Percentiles rank a stretch among this genome's conserved stretches.
These are phyloP conservation scores for Hypoxylon rickii DNA, from an alignment of 495 filamentous ascomycete genomes.

Conservation along the genomic window DNA sequence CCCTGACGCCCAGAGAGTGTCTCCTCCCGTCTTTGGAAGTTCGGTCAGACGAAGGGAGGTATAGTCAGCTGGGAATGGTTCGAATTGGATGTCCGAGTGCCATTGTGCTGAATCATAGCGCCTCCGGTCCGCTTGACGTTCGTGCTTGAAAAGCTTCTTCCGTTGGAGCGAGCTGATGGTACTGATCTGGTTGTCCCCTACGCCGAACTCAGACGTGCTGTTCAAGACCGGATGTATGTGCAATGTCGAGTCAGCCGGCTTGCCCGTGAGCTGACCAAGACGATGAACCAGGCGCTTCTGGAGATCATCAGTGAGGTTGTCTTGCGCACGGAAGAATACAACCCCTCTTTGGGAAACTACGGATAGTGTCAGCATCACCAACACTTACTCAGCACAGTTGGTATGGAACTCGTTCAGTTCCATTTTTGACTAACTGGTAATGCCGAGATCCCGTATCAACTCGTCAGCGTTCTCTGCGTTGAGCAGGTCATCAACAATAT, in stretches of 20 bases:
- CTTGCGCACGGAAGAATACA: slow-evolving; percentile 78
- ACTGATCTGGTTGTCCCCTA: slow-evolving; percentile 73
- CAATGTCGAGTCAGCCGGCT: slow-evolving; percentile 63
- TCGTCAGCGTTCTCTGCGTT: slow-evolving; percentile 67
- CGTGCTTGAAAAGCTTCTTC: slow-evolving; percentile 58
- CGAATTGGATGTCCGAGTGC: slow-evolving; percentile 71
- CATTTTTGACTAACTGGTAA: slow-evolving; percentile 59
- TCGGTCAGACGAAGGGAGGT: slow-evolving; percentile 61
- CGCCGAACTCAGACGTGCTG: slow-evolving; percentile 58
- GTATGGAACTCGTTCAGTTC: not conserved
- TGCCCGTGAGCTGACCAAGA: slow-evolving; percentile 66
- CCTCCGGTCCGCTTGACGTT: not conserved
- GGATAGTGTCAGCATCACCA: not conserved
- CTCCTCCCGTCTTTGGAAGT: slow-evolving; percentile 69
- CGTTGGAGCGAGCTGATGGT: slow-evolving; percentile 65
- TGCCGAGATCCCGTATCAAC: slow-evolving; percentile 68
- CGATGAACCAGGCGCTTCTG: slow-evolving; percentile 66
- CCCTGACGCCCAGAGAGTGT: slow-evolving; percentile 66
- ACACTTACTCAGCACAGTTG: not conserved
- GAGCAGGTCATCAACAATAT: slow-evolving; percentile 63
- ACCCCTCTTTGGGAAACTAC: slow-evolving; percentile 78
- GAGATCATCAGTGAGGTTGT: slow-evolving; percentile 51
- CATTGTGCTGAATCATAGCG: no score
- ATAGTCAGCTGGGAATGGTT: slow-evolving; percentile 67
- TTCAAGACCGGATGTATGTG: slow-evolving; percentile 76